Evolutionary conservation across 257 asterid genomes (phyloP).

Genomic region (Nicotiana undulata): DNA sequence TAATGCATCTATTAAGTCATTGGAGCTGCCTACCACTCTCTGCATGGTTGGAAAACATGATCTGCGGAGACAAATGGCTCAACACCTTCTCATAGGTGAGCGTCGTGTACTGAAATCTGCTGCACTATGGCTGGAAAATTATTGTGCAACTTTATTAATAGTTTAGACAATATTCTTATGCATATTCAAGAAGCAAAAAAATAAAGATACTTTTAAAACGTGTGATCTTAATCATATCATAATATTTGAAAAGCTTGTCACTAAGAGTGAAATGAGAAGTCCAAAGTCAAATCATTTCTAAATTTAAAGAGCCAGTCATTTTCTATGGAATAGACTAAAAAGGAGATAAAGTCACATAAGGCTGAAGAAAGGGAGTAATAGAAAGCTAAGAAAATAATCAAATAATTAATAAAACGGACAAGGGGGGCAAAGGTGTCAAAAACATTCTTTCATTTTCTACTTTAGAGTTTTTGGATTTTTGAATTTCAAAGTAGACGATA

Average conservation of each 20-base stretch:
- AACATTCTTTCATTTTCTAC: background rate
- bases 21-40: slow-evolving; percentile 15
- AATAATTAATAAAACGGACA: background rate
- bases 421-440: background rate
- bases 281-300: background rate
- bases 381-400: background rate
- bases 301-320: background rate
- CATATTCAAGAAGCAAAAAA: background rate
- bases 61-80: slow-evolving; percentile 50
- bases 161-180: background rate
- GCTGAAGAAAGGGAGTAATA: background rate
- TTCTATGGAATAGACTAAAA: background rate
- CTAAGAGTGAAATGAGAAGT: no score
- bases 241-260: no score
- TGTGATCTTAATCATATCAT: no score
- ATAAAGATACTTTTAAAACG: no score
- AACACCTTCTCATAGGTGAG: slow-evolving; percentile 64
- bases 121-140: slow-evolving; percentile 57
- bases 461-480: no score
- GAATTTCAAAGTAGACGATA: background rate
- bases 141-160: slow-evolving; percentile 30
- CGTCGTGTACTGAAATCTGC: slow-evolving; percentile 66
- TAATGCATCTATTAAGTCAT: slow-evolving; percentile 32
- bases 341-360: background rate
- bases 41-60: slow-evolving; percentile 15